Base-by-base conservation (phyloP, 2,329 filamentous ascomycete species). In the Escovopsis sp. region DNA sequence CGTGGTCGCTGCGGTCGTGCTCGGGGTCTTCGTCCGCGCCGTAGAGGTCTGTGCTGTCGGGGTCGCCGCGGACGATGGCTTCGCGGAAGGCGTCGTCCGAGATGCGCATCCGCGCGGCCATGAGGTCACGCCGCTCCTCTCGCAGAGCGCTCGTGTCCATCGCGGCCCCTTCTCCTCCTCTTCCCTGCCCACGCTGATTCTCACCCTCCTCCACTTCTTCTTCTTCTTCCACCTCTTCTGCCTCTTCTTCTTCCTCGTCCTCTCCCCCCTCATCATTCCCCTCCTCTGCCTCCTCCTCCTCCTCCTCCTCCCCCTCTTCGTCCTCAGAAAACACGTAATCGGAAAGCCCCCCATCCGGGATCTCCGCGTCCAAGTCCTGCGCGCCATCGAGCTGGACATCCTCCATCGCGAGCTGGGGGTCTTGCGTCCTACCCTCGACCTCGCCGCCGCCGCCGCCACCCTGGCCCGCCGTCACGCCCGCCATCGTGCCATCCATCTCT, bases 351-450 rank as follows among this genome's bases (percentile, higher is more conserved):
- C 68, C 78, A 48, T 82, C 76, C 2, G 79, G 79, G 14, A 84
- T 76, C 34, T 83, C 79, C 40, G 80, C 78, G 44, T 86, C 81
- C 36, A 84, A 55, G 56, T 85, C 79, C 25, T 60, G 56, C 30
- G 55, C 65, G 14, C 60, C 66, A 36, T 72, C 66, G 43, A 76
- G 61, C 48, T 73, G 73, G 13, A 62, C 65, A 35, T 70, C 68
- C 23, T 68, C 65, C 52, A 71, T 69, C 5, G 9, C 19, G 19
- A n/a, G n/a, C n/a, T n/a, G n/a, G n/a, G n/a, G n/a, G n/a, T n/a
- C n/a, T n/a, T n/a, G n/a, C n/a, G n/a, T n/a, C n/a, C n/a, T n/a
- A n/a, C n/a, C n/a, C n/a, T n/a, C n/a, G n/a, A n/a, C n/a, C n/a
- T n/a, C n/a, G n/a, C n/a, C n/a, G n/a, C n/a, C n/a, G n/a, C n/a